These are phyloP conservation scores for Candida glucosophila DNA, from an alignment of 1,139 yeast species.

Conservation along the genomic window DNA sequence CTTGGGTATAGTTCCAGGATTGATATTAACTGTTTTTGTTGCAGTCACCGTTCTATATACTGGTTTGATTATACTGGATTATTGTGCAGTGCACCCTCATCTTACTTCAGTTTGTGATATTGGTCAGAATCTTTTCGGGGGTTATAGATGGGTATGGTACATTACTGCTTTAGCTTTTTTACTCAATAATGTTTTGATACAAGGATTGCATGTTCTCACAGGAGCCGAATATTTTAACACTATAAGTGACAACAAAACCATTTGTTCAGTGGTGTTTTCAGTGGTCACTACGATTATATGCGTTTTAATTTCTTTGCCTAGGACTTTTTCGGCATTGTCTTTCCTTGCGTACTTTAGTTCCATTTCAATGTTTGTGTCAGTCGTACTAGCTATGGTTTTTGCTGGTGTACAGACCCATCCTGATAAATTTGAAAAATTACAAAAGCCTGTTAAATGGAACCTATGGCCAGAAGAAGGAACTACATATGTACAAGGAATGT, in stretches of 20 bases:
- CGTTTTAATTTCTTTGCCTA: constrained; percentile 42
- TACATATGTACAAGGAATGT: constrained; percentile 45
- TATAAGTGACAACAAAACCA: constrained; percentile 36
- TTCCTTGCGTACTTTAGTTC: constrained; percentile 45
- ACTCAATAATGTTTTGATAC: constrained; percentile 47
- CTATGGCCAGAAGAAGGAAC: constrained; percentile 46
- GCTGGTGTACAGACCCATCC: constrained; percentile 49
- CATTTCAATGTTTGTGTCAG: constrained; percentile 48
- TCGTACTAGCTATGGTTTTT: constrained; percentile 42
- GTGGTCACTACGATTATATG: constrained; percentile 41
- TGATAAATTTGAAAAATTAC: constrained; percentile 22
- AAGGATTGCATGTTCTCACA: constrained; percentile 49
- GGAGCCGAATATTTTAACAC: constrained; percentile 57
- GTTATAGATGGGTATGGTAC: constrained; percentile 45
- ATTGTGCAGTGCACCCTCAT: constrained; percentile 45
- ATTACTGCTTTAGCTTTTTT: constrained; percentile 48
- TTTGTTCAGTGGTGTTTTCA: constrained; percentile 44
- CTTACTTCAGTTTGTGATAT: constrained; percentile 49
- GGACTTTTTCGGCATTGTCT: constrained; percentile 48
- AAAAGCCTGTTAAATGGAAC: constrained; percentile 30
- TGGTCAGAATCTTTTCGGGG: constrained; percentile 50
- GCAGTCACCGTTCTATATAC: constrained; percentile 47
- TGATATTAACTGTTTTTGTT: constrained; percentile 44
- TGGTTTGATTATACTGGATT: constrained; percentile 45
- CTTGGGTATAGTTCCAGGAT: constrained; percentile 50